Evolutionary conservation across 176 grass and related monocot species (phyloP).

Genomic region (Triticum aestivum): DNA sequence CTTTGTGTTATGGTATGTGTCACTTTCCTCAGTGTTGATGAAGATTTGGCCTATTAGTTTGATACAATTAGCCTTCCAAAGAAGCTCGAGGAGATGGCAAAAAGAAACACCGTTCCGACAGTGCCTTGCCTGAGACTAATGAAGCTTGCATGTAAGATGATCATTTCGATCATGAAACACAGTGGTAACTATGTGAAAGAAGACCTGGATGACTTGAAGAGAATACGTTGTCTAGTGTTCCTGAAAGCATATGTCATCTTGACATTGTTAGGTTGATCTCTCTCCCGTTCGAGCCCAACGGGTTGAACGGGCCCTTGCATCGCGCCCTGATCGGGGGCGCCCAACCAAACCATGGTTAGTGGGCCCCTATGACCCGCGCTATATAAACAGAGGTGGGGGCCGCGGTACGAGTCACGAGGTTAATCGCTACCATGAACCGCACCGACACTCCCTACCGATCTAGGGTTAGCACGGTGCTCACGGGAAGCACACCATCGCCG

Average conservation of each 20-base stretch:
- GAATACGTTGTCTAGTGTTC: neutral
- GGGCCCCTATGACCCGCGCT: too few relatives aligned
- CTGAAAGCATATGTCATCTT: neutral
- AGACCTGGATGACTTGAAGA: slow-evolving; percentile 4
- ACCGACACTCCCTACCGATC: too few relatives aligned
- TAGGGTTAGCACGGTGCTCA: too few relatives aligned
- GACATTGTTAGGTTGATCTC: too few relatives aligned
- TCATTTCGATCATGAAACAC: neutral
- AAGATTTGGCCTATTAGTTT: neutral
- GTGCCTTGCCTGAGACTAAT: neutral
- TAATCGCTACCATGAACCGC: too few relatives aligned
- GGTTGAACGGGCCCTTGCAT: too few relatives aligned
- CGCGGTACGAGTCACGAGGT: too few relatives aligned
- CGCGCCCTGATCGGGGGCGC: too few relatives aligned
- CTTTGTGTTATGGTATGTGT: neutral
- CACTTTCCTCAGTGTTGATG: neutral
- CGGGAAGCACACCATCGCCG: too few relatives aligned
- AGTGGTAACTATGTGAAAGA: neutral
- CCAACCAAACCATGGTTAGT: too few relatives aligned
- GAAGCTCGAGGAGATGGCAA: neutral
- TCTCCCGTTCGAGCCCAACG: too few relatives aligned
- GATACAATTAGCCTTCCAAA: neutral
- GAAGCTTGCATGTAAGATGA: neutral
- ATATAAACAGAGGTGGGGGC: too few relatives aligned
- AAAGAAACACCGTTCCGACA: neutral